Percentiles rank a stretch among this genome's conserved stretches.
Evolutionary conservation across 805 yeast genomes (phyloP).

Genomic region (Saccharomycopsis schoenii): DNA sequence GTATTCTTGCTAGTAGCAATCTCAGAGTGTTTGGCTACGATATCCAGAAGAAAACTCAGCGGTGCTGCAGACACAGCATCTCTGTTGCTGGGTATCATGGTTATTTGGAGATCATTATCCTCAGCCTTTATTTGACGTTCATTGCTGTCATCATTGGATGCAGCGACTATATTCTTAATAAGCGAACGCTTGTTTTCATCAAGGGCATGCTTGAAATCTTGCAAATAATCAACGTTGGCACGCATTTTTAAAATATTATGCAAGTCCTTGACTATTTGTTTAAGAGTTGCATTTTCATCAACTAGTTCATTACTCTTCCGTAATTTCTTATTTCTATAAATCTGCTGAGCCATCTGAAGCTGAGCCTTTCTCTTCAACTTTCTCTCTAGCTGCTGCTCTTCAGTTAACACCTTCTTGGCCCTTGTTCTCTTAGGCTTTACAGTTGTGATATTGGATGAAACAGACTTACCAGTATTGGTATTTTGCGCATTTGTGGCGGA

Average conservation of each 20-base stretch:
- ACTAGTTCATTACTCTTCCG: neutral
- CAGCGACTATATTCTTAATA: neutral
- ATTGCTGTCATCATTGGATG: neutral
- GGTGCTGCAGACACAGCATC: no score
- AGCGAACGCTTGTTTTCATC: neutral
- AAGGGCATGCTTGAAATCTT: neutral
- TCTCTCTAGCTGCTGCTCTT: neutral
- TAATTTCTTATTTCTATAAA: neutral
- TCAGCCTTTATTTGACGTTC: neutral
- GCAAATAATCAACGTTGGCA: neutral
- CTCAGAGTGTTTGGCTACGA: no score
- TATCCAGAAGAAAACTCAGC: no score
- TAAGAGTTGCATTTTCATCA: neutral
- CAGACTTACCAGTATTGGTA: no score
- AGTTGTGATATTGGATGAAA: no score
- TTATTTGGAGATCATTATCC: neutral
- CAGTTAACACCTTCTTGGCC: neutral
- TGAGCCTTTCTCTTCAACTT: slow-evolving; percentile 1
- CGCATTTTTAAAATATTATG: neutral
- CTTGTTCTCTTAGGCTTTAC: neutral
- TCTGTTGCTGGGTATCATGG: neutral
- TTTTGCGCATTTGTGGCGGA: no score
- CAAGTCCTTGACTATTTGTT: neutral
- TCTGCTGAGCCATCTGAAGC: slow-evolving; percentile 1
- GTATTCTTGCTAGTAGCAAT: neutral